phyloP scores from a whole-genome alignment of 352 stramenopile species.

The Phytophthora pisi region DNA sequence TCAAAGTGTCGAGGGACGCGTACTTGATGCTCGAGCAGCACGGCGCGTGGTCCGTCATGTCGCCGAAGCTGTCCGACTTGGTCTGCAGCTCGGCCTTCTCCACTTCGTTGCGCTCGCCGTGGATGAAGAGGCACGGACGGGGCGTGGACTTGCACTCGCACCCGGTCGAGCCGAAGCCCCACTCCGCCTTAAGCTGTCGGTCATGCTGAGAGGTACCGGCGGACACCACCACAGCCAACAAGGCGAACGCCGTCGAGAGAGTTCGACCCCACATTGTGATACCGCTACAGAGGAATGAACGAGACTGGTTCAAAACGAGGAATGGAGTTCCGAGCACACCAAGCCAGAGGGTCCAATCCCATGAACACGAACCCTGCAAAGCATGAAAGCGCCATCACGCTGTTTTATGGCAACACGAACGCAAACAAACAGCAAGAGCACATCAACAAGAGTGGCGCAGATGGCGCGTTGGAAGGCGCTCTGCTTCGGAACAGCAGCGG shows the following conservation, averaged over 20 bases:
- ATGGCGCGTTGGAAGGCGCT: constrained; percentile 4
- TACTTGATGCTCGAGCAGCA: constrained; percentile 53
- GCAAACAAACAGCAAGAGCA: constrained; percentile 14
- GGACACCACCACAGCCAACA: constrained; percentile 15
- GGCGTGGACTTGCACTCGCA: constrained; percentile 40
- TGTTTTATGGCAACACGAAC: constrained; percentile 6
- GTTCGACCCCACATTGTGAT: constrained; percentile 18
- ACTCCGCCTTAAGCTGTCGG: constrained; percentile 28
- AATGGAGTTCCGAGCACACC: constrained; percentile 8
- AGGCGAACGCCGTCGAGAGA: constrained; percentile 11
- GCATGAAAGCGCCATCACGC: constrained; percentile 16
- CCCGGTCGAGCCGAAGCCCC: constrained; percentile 21
- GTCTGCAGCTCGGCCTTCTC: constrained; percentile 30
- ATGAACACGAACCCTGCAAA: constrained; percentile 24
- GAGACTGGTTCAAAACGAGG: constrained; percentile 10
- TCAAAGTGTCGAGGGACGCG: constrained; percentile 38
- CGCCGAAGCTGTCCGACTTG: constrained; percentile 35
- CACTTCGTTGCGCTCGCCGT: constrained; percentile 33
- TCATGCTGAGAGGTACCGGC: neutral
- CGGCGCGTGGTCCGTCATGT: constrained; percentile 41
- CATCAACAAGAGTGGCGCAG: constrained; percentile 5
- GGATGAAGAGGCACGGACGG: constrained; percentile 54
- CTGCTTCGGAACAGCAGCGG: neutral
- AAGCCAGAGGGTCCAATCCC: constrained; percentile 19
- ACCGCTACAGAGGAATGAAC: constrained; percentile 1